phyloP scores from a whole-genome alignment of 257 asterid genomes.

The Solanum microdontum region DNA sequence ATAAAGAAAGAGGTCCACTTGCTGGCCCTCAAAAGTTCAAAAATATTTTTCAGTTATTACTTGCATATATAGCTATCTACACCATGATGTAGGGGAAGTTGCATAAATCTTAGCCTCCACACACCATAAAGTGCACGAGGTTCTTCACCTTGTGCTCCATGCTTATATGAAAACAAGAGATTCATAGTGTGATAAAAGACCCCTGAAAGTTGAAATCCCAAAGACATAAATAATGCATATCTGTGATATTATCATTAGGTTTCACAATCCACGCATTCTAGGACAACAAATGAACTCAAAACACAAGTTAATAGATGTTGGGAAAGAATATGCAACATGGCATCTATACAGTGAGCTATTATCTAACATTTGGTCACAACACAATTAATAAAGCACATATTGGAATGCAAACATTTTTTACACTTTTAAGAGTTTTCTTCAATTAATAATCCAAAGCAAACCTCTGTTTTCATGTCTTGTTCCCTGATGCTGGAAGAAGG shows the following conservation, averaged over 20 bases:
- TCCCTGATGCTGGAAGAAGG: slow-evolving; percentile 43
- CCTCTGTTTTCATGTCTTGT: slow-evolving; percentile 64
- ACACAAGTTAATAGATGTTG: neutral
- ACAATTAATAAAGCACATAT: neutral
- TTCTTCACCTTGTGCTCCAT: neutral
- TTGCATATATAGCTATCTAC: neutral
- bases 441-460: slow-evolving; percentile 15
- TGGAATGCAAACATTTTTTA: neutral
- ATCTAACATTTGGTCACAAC: neutral
- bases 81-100: neutral
- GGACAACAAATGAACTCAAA: neutral
- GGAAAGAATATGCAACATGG: neutral
- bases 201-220: neutral
- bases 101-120: neutral
- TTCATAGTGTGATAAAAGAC: neutral
- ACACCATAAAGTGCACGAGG: neutral
- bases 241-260: neutral
- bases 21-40: neutral
- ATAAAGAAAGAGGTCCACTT: neutral
- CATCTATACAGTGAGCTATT: neutral
- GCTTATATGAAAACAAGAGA: neutral
- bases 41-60: neutral
- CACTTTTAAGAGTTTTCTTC: neutral
- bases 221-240: neutral
- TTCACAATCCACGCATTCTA: neutral